Base-by-base conservation (phyloP, 2,329 filamentous ascomycete species). In the Rhynchosporium graminicola region DNA sequence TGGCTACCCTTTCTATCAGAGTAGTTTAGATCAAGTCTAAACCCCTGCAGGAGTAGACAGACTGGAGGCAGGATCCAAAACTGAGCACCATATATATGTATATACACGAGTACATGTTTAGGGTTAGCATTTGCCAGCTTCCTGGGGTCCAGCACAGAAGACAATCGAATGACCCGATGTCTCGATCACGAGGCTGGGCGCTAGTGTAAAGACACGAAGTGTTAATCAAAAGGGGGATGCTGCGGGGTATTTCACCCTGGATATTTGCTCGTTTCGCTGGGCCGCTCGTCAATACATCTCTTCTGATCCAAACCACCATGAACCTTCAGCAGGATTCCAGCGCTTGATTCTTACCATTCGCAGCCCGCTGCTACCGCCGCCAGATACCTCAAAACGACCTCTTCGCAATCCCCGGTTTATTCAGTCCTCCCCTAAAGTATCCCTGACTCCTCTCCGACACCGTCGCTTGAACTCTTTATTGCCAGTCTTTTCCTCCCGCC, bases 381-480 rank as follows among this genome's bases (percentile, higher is more conserved):
- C 33, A 13, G 10, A 13, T 5, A 42, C 4, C 3, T 38, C 36
- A 28, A 42, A 55, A 6, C 28, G 28, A 36, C 28, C 20, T 4
- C 28, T 12, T 26, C 43, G 42, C 43, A 29, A 20, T 40, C 28
- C 26, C 9, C 15, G 1, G 26, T 28, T 20, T 7, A 46, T 12
- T 31, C 45, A 86, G 55, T 90, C 87, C 74, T 91, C 88, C 33
- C 92, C 92, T 70, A 93, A 76, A 74, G 91, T 96, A 76, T 91
- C 89, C 70, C 91, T 80, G 1, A 96, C 92, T 72, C 90, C 92
- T 74, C 85, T 86, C 72, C 92, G 81, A 63, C 92, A 93, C 65
- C 84, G 81, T 77, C 84, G 89, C 77, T 91, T 85, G 74, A 97
- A 99, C 57, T 93, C 91, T 64, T 80, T 85, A 63, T 79, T 77